phyloP scores from a whole-genome alignment of 1,284 basidiomycete species.

The Pascua sp. region DNA sequence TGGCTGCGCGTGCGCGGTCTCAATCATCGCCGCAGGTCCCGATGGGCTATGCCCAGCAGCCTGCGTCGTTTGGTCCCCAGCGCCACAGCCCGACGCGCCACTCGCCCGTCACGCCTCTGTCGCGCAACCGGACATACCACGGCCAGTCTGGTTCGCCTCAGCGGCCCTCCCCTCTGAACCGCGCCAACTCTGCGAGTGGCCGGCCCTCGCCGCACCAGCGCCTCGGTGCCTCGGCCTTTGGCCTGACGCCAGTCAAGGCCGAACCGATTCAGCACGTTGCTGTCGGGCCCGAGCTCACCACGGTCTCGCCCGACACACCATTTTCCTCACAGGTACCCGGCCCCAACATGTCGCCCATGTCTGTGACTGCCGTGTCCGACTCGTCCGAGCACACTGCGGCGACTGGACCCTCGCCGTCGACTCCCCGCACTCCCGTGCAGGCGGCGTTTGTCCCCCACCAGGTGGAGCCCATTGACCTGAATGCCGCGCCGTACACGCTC shows the following conservation, averaged over 20 bases:
- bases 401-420: conserved; percentile 6
- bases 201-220: conserved; percentile 18
- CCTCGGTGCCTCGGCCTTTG: conserved; percentile 16
- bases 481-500: conserved; percentile 6
- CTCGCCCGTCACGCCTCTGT: conserved; percentile 12
- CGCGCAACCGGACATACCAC: conserved; percentile 15
- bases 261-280: not conserved
- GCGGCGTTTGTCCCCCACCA: conserved; percentile 11
- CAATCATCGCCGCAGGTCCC: conserved; percentile 21
- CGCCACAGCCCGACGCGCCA: conserved; percentile 16
- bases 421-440: conserved; percentile 16
- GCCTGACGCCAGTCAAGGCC: conserved; percentile 11
- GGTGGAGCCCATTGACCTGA: conserved; percentile 8
- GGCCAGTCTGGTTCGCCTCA: conserved; percentile 8
- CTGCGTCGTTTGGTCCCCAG: conserved; percentile 17
- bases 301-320: not conserved
- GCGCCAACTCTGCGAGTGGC: conserved; percentile 13
- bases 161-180: conserved; percentile 15
- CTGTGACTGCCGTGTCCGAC: conserved; percentile 4
- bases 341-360: conserved; percentile 14
- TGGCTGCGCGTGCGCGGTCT: conserved; percentile 14
- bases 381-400: conserved; percentile 5
- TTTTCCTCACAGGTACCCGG: conserved; percentile 4
- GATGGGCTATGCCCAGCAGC: conserved; percentile 9
- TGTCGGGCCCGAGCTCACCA: not conserved